A percentile compares a stretch with the other conserved stretches of the same genome.
phyloP scores from a whole-genome alignment of 1,139 yeast species.

The Diutina rugosa region DNA sequence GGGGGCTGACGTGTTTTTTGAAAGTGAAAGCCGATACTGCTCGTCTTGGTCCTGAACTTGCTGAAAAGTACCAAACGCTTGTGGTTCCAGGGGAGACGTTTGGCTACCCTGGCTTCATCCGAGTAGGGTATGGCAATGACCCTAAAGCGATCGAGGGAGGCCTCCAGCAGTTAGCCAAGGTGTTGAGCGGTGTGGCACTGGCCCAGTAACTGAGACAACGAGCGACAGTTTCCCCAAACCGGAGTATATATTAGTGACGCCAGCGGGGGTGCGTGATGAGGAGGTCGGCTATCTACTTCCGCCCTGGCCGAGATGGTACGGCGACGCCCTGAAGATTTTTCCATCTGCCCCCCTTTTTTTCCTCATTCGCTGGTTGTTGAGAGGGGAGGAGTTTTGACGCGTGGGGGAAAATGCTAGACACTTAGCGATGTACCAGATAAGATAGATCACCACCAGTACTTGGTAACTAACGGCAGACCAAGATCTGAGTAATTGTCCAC shows the following conservation, averaged over 20 bases:
- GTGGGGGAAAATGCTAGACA: too few relatives aligned
- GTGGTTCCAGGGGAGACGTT: constrained; percentile 44
- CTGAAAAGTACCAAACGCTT: constrained; percentile 19
- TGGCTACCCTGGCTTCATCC: constrained; percentile 23
- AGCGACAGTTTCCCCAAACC: neutral
- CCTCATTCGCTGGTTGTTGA: neutral
- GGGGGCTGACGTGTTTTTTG: constrained; percentile 38
- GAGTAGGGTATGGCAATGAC: constrained; percentile 42
- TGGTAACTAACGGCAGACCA: too few relatives aligned
- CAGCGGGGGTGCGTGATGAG: neutral
- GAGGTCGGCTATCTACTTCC: neutral
- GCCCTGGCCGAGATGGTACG: neutral
- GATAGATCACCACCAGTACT: too few relatives aligned
- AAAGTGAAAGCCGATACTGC: constrained; percentile 20
- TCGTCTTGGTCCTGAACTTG: constrained; percentile 23
- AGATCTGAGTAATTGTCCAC: too few relatives aligned
- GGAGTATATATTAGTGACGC: neutral
- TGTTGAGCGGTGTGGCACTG: neutral
- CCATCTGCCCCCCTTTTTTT: neutral
- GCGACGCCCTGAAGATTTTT: neutral
- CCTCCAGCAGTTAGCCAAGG: neutral
- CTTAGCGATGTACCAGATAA: too few relatives aligned
- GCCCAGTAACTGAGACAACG: neutral
- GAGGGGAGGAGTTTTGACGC: too few relatives aligned
- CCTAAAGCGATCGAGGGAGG: constrained; percentile 14